Base-by-base conservation (phyloP, 768 basidiomycete species). In the Boletellus sp. region DNA sequence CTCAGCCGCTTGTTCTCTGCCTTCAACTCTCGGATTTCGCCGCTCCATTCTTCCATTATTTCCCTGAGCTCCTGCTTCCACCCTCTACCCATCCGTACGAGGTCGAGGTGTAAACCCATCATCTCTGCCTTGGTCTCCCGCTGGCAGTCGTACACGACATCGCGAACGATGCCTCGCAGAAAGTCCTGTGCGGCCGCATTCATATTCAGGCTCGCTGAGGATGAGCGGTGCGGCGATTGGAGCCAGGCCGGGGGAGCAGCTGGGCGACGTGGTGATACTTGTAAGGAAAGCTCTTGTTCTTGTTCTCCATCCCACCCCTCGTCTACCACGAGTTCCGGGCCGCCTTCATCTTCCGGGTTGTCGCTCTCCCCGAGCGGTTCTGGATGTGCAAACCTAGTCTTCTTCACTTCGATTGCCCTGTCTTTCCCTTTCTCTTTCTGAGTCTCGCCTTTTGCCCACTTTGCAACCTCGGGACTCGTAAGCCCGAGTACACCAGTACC, bases 91-190 rank as follows among this genome's bases (percentile, higher is more conserved):
- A 88, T 83, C 48, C 78, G 74, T 32, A 90, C 71, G 49, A 89
- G 60, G 60, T 90, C 87, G 52, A 90, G 59, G 66, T 90, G 88
- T 48, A 90, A 69, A 2, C 84, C 85, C 63, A 78, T 76, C 76
- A 89, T 79, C 72, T 88, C 83, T n/a, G 78, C 73, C 58, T 78
- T 76, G 20, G 79, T 82, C 63, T 89, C 85, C 54, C 75, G 73
- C 62, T 83, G 84, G 59, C 80, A 85, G 54, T 90, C 87, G 54
- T 75, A 79, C 80, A 90, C 80, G 50, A 81, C 83, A 47, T 89
- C 87, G 39, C 77, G 75, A 45, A 90, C 78, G 47, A 87, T 79
- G 20, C 74, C 74, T 47, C 80, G 78, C 51, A 90, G 64, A 23
- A 88, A 72, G 35, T 84, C 82, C 42, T 86, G 81, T 58, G 61